Base-by-base conservation (phyloP, 2,329 filamentous ascomycete genomes). In the Trichophyton equinum region DNA sequence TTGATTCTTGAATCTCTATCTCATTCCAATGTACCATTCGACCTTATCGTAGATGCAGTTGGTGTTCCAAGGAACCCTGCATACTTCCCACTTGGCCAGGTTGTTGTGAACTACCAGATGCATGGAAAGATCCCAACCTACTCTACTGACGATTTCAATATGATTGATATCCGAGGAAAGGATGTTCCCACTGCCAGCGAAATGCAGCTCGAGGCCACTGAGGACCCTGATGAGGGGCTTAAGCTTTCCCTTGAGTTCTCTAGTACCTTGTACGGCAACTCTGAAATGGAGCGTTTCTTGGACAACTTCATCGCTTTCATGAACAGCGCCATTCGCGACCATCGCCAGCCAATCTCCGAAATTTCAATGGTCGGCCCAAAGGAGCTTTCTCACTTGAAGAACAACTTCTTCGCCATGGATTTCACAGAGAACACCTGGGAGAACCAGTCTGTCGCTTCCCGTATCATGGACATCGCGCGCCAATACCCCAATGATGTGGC, bases 241-340 rank as follows among this genome's bases (percentile, higher is more conserved):
- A 62, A 62, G 9, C 60, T 68, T 15, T 61, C 63, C 8, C 58
- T 68, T 0, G 64, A 67, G 59, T 68, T 66, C 62, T 63, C 61
- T 3, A 64, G 63, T n/a, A 62, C 62, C 9, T 53, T 68, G 3
- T 69, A 69, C 46, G 62, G 61, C 13, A 58, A 47, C 8, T 51
- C 63, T 15, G 67, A 68, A 38, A 68, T 69, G 67, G 66, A 66
- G 20, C 67, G 65, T 25, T 69, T 68, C 62, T 65, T 67, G 18
- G 65, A 68, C 56, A 68, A 68, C 53, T 69, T 69, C 62, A 33
- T 66, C 9, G 47, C 63, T 6, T 69, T 67, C 60, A 60, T 68
- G 51, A 64, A 62, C 49, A 68, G 64, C 49, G 60, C 62, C 44
- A 64, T 69, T 62, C 65, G 63, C 15, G 67, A 68, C 58, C 65